phyloP scores from a whole-genome alignment of 106 monocot genomes.

The Apostasia shenzhenica region DNA sequence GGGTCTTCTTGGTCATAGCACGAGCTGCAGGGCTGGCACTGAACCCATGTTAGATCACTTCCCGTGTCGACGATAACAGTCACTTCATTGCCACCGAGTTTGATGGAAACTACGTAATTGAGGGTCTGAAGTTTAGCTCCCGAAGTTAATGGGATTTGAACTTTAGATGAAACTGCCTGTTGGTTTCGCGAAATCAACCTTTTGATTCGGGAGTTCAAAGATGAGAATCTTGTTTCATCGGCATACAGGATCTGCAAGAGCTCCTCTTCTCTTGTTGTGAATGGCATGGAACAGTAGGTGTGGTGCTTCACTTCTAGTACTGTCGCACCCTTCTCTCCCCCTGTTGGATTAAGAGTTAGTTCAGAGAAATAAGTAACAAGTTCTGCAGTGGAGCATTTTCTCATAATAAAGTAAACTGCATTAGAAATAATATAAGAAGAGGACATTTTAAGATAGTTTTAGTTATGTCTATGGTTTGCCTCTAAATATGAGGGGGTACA shows the following conservation, averaged over 20 bases:
- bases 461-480: too few species aligned
- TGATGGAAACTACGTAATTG: conserved; percentile 64
- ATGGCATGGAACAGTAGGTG: conserved; percentile 3
- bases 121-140: conserved; percentile 65
- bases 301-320: conserved; percentile 60
- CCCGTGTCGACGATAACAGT: conserved; percentile 14
- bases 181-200: background rate
- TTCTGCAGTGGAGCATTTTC: too few species aligned
- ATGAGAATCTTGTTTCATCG: conserved; percentile 47
- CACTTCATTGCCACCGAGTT: conserved; percentile 28
- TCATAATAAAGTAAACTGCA: too few species aligned
- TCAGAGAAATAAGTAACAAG: too few species aligned
- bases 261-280: conserved; percentile 10
- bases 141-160: conserved; percentile 48
- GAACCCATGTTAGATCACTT: conserved; percentile 16
- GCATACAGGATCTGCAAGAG: conserved; percentile 20
- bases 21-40: conserved; percentile 37
- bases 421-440: too few species aligned
- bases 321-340: conserved; percentile 33
- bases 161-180: background rate
- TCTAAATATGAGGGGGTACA: too few species aligned
- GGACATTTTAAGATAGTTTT: too few species aligned
- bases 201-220: conserved; percentile 24
- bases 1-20: conserved; percentile 73
- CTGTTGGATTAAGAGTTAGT: conserved; percentile 10